phyloP scores from a whole-genome alignment of 2,329 filamentous ascomycete genomes.

The Fusarium sp. region DNA sequence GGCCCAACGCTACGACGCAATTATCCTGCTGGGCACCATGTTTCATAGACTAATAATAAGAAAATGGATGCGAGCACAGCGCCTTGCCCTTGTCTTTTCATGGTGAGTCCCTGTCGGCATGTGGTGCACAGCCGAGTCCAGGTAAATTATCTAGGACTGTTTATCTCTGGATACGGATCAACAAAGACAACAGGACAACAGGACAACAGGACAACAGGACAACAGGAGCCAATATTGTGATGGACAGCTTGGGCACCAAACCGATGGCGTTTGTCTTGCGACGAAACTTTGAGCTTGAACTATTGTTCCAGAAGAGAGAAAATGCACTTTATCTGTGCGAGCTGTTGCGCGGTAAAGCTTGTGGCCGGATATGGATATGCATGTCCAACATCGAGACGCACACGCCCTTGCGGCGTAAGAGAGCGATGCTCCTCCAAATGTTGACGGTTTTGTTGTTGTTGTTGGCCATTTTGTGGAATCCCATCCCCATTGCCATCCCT shows the following conservation, averaged over 20 bases:
- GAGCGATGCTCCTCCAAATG: constrained; percentile 28
- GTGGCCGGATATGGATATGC: constrained; percentile 20
- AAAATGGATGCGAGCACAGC: constrained; percentile 28
- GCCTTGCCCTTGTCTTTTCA: constrained; percentile 36
- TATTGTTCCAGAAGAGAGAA: constrained; percentile 17
- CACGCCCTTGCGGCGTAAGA: constrained; percentile 36
- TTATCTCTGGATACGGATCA: constrained; percentile 35
- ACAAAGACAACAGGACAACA: constrained; percentile 19
- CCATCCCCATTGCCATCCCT: constrained; percentile 42
- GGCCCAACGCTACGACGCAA: constrained; percentile 43
- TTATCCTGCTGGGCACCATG: constrained; percentile 43
- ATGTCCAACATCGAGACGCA: constrained; percentile 27
- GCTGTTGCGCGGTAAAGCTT: constrained; percentile 18
- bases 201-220: constrained; percentile 15
- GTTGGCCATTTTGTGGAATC: constrained; percentile 33
- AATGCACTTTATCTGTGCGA: constrained; percentile 1
- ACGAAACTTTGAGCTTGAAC: constrained; percentile 4
- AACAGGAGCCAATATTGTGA: constrained; percentile 11
- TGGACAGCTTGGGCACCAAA: constrained; percentile 27
- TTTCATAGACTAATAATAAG: constrained; percentile 46
- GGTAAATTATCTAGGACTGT: constrained; percentile 42
- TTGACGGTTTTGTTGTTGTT: constrained; percentile 37
- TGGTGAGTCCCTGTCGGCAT: constrained; percentile 39
- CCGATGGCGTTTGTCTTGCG: constrained; percentile 10
- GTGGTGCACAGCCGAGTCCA: constrained; percentile 40